Evolutionary conservation across 163 green algal species (phyloP), one percentile per base, ranked within the genome.

Genomic region (Chlorella variabilis): DNA sequence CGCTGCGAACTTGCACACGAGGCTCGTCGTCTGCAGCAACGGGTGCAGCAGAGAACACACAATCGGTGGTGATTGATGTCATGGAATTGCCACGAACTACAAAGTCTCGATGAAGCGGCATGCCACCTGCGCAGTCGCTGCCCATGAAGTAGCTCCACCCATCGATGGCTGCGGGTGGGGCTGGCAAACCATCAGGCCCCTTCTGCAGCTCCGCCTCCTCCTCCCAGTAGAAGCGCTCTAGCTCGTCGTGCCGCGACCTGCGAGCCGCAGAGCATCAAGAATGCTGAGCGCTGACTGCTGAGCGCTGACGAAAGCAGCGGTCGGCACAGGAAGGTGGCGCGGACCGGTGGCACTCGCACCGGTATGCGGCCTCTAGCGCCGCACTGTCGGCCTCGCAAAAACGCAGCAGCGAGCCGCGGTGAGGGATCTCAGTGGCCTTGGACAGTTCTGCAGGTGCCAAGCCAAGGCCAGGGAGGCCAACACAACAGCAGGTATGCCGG

Each of bases 171-270:
- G 15, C 36, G 9, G 31, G 33, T n/a, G 49, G 39, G 48, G n/a
- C 63, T 33, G 45, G 34, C 20, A 25, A 20, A 15, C 38, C 7
- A 36, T 23, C 33, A 39, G n/a, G 33, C 21, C 34, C 42, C 23
- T 21, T 58, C 59, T 77, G 66, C 33, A 89, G 66, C 71, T 87
- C 75, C 3, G 81, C 88, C 45, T 91, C 71, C 78, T 92, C 90
- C 66, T 90, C 80, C 90, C 90, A 93, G 88, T 88, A 93, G 17
- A 45, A 63, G 3, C 73, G 38, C 34, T 93, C 88, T 36, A 92
- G 63, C n/a, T 88, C 84, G 11, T 90, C 88, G 11, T 71, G 34
- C 3, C 56, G 66, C 21, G 48, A 13, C 62, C 87, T 91, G 71
- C 63, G 71, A 3, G 8, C 31, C 8, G 34, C 20, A 23, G 31